phyloP scores from a whole-genome alignment of 257 asterid species.

The Euphrasia confusa region DNA sequence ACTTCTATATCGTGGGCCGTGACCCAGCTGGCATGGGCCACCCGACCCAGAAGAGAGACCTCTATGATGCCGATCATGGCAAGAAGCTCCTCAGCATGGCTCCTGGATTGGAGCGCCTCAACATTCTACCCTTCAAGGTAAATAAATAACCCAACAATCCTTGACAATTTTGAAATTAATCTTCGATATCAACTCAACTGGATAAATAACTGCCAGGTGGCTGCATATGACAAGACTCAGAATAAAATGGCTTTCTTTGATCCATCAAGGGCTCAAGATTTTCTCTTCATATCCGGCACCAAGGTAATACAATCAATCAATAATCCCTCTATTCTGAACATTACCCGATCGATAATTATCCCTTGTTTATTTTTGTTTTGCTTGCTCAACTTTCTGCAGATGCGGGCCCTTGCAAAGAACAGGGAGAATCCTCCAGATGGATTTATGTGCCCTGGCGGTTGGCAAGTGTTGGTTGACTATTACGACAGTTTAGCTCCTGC shows the following conservation, averaged over 20 bases:
- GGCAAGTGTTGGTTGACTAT: slow-evolving; percentile 91
- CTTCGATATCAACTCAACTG: neutral
- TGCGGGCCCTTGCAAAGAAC: slow-evolving; percentile 88
- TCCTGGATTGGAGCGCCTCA: slow-evolving; percentile 84
- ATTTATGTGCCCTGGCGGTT: slow-evolving; percentile 96
- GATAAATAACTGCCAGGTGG: slow-evolving; percentile 47
- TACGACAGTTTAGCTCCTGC: slow-evolving; percentile 60
- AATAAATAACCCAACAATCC: neutral
- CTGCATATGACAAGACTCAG: slow-evolving; percentile 89
- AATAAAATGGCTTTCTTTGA: slow-evolving; percentile 92
- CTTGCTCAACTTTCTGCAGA: slow-evolving; percentile 33
- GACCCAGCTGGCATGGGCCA: slow-evolving; percentile 99
- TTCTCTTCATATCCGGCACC: slow-evolving; percentile 90
- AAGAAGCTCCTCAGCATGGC: slow-evolving; percentile 94
- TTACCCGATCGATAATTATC: neutral
- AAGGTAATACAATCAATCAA: slow-evolving; percentile 41
- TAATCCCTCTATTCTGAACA: slow-evolving; percentile 19
- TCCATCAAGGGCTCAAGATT: slow-evolving; percentile 86
- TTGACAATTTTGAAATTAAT: neutral
- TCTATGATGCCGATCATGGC: slow-evolving; percentile 97
- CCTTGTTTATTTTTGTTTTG: too few relatives aligned
- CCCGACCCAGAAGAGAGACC: slow-evolving; percentile 80
- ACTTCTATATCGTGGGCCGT: slow-evolving; percentile 84
- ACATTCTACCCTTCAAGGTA: slow-evolving; percentile 91
- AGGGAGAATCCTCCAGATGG: slow-evolving; percentile 87